These are phyloP conservation scores for Ganoderma sp. DNA, from an alignment of 1,284 basidiomycete species.

Conservation along the genomic window DNA sequence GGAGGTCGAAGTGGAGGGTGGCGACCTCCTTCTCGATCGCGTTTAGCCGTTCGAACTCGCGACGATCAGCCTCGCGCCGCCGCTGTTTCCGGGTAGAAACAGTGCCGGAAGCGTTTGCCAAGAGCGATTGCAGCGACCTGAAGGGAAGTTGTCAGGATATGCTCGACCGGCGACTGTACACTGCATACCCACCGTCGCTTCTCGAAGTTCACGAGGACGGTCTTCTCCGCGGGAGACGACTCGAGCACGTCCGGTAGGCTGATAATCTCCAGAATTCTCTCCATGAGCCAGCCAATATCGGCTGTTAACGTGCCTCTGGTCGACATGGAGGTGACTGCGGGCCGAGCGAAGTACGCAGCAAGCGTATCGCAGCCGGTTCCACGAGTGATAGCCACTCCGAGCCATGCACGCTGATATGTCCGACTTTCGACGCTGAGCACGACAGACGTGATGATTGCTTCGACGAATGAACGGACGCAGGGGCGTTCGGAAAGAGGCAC, in stretches of 20 bases:
- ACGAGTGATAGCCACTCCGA: slow-evolving; percentile 64
- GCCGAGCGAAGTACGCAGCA: slow-evolving; percentile 57
- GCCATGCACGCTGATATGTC: slow-evolving; percentile 74
- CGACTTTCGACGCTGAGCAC: slow-evolving; percentile 77
- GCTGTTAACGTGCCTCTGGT: slow-evolving; percentile 62
- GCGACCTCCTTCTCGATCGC: slow-evolving; percentile 72
- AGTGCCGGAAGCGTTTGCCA: slow-evolving; percentile 56
- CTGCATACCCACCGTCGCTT: slow-evolving; percentile 67
- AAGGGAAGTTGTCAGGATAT: slow-evolving; percentile 8
- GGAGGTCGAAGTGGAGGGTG: slow-evolving; percentile 65
- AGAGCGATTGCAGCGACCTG: slow-evolving; percentile 70
- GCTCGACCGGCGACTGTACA: slow-evolving; percentile 4
- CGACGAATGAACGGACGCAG: slow-evolving; percentile 77
- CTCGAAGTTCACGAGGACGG: slow-evolving; percentile 75
- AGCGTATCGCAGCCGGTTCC: slow-evolving; percentile 67
- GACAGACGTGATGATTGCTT: slow-evolving; percentile 72
- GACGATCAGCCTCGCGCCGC: slow-evolving; percentile 62
- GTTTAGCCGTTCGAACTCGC: slow-evolving; percentile 75
- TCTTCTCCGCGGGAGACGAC: slow-evolving; percentile 53
- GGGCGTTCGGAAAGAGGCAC: slow-evolving; percentile 52
- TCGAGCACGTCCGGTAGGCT: slow-evolving; percentile 75
- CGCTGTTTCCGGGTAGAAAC: slow-evolving; percentile 50
- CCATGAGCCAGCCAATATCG: slow-evolving; percentile 82
- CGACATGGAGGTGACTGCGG: slow-evolving; percentile 50
- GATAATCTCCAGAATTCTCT: slow-evolving; percentile 78